Evolutionary conservation across 2,329 filamentous ascomycete genomes (phyloP), one percentile per base, ranked within the genome.

Genomic region (Pseudogymnoascus sp.): DNA sequence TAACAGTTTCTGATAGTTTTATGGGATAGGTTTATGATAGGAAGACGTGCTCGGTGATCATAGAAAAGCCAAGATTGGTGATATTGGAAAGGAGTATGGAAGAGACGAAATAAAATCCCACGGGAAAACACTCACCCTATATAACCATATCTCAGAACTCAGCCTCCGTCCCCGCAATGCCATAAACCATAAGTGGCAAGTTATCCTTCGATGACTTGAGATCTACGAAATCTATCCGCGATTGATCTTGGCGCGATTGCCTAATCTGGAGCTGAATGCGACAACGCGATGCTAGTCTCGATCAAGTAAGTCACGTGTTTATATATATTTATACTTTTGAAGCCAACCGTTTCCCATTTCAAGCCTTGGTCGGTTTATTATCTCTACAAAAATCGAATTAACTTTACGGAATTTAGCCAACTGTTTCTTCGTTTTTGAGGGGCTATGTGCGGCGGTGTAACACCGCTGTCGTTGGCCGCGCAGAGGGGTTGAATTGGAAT

Each of bases 201-300:
- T 19, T 55, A 55, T 55, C 49, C 49, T 33, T 55, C 26, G 10
- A 19, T 31, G 49, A 55, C 49, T 12, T 55, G 49, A 33, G 49
- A 55, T 55, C 49, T 33, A 33, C 29, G 29, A 55, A 55, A 55
- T 55, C 29, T n/a, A 55, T 55, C 26, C 23, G 8, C 16, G 26
- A 19, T 52, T 31, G 29, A n/a, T 55, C 49, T 55, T 55, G 49
- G 49, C 49, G 49, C 49, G 49, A 55, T 55, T 55, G 26, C 49
- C 49, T 55, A 55, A 55, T 55, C 10, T 33, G 49, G 29, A 55
- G 49, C 49, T 33, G 49, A 55, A 55, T 55, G n/a, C 49, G 49
- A 55, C 49, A 19, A 55, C n/a, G 49, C 26, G 49, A 55, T 26
- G n/a, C 49, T 55, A 55, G 29, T 55, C 49, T 19, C 4, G 4